Evolutionary conservation across 2,329 filamentous ascomycete genomes (phyloP).

Genomic region (Pseudopithomyces maydicus): DNA sequence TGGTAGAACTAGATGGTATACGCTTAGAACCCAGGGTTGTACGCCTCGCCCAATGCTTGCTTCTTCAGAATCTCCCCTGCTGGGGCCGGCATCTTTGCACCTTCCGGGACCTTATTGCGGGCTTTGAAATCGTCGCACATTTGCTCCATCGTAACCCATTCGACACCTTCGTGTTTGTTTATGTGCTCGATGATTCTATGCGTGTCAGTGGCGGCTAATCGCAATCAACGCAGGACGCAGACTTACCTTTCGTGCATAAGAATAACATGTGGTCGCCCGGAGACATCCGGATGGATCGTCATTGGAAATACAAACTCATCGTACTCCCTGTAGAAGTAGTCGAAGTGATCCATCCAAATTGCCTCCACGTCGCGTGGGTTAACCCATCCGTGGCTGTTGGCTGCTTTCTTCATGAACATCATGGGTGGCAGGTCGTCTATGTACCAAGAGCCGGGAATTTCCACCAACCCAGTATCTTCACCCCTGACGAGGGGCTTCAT

Average conservation of each 20-base stretch:
- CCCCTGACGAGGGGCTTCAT: conserved; percentile 69
- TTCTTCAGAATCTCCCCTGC: conserved; percentile 59
- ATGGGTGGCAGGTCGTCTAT: conserved; percentile 65
- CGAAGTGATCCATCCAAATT: conserved; percentile 69
- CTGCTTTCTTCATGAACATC: conserved; percentile 72
- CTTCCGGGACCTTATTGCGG: conserved; percentile 62
- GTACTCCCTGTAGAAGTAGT: conserved; percentile 77
- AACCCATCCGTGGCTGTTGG: conserved; percentile 68
- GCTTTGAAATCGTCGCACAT: conserved; percentile 76
- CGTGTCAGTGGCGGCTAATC: not conserved
- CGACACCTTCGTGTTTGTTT: conserved; percentile 65
- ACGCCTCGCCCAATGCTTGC: conserved; percentile 36
- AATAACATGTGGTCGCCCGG: conserved; percentile 71
- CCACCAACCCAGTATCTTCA: conserved; percentile 65
- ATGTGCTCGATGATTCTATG: conserved; percentile 69
- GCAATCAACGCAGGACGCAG: not conserved
- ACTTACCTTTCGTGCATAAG: conserved; percentile 72
- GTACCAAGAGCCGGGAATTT: conserved; percentile 71
- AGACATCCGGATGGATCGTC: conserved; percentile 72
- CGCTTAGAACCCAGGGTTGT: conserved; percentile 14
- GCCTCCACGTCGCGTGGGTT: conserved; percentile 65
- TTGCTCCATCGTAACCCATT: conserved; percentile 72
- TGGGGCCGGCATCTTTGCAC: conserved; percentile 65
- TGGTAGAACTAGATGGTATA: not conserved
- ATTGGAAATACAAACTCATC: conserved; percentile 80